These are phyloP conservation scores for Tricholoma flavovirens DNA, from an alignment of 768 basidiomycete species.

Conservation along the genomic window DNA sequence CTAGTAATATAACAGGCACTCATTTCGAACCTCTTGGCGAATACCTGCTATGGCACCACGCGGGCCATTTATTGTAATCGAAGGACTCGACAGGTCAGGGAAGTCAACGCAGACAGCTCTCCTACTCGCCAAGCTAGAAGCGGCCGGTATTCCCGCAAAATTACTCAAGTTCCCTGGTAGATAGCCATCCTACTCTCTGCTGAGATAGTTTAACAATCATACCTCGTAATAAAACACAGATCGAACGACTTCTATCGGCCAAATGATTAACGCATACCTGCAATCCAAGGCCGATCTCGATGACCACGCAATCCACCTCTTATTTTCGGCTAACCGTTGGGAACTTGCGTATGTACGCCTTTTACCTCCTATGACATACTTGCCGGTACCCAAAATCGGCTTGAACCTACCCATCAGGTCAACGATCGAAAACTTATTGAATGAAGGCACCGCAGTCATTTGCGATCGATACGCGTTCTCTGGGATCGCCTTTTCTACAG, in stretches of 20 bases:
- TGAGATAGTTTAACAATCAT: too few species aligned
- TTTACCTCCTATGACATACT: background rate
- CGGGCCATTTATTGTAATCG: slow-evolving; percentile 87
- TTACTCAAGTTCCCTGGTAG: slow-evolving; percentile 88
- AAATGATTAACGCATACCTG: slow-evolving; percentile 91
- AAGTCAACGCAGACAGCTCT: slow-evolving; percentile 82
- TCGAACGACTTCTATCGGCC: slow-evolving; percentile 83
- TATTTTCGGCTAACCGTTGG: slow-evolving; percentile 98
- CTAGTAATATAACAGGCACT: too few species aligned
- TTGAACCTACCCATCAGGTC: slow-evolving; percentile 34
- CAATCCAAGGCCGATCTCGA: slow-evolving; percentile 81
- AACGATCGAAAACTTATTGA: slow-evolving; percentile 54
- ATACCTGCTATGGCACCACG: slow-evolving; percentile 26
- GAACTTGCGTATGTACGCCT: slow-evolving; percentile 63
- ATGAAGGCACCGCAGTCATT: slow-evolving; percentile 64
- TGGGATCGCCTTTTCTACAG: slow-evolving; percentile 82
- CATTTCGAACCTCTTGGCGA: too few species aligned
- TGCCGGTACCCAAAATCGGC: background rate
- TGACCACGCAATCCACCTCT: slow-evolving; percentile 85
- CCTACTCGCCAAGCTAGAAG: slow-evolving; percentile 51
- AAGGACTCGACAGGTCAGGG: slow-evolving; percentile 94
- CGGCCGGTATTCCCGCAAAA: slow-evolving; percentile 39
- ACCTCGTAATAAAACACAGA: slow-evolving; percentile 40
- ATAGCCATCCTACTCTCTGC: background rate
- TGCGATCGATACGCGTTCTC: slow-evolving; percentile 97